Conservation (phyloP, 306 rosid species). For the Chamaecrista fasciculata region DNA sequence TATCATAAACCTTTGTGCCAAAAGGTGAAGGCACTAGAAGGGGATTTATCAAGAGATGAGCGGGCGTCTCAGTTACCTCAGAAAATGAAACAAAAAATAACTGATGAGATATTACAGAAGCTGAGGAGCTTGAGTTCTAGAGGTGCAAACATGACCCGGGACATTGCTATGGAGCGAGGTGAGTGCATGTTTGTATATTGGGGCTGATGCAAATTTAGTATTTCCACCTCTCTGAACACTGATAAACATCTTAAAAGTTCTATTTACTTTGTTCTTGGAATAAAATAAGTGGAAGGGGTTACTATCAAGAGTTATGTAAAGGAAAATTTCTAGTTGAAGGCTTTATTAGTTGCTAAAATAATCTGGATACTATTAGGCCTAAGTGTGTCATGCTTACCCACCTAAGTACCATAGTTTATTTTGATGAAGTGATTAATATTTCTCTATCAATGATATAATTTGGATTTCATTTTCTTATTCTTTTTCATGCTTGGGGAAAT, state of each 20-base stretch:
- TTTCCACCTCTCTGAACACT: neutral
- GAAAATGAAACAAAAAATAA: conserved; percentile 65
- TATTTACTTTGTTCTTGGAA: neutral
- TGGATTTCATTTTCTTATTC: neutral
- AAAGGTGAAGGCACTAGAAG: conserved; percentile 66
- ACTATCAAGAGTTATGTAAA: neutral
- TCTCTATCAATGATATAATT: neutral
- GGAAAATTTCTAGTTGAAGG: neutral
- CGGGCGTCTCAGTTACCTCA: conserved; percentile 53
- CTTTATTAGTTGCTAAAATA: neutral
- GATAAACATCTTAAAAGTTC: neutral
- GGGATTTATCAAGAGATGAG: conserved; percentile 50
- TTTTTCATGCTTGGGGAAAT: neutral
- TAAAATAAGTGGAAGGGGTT: neutral
- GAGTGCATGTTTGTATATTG: conserved; percentile 23
- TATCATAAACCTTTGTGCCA: conserved; percentile 22
- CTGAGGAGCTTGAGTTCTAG: conserved; percentile 53
- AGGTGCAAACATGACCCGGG: conserved; percentile 25
- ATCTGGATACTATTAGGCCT: neutral
- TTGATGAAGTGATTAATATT: neutral
- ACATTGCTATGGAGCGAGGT: conserved; percentile 66
- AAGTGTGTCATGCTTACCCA: neutral
- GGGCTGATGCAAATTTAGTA: neutral
- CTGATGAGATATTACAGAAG: conserved; percentile 61
- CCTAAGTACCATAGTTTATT: neutral